phyloP scores from a whole-genome alignment of 2,329 filamentous ascomycete genomes.

The Penicillium sp. region DNA sequence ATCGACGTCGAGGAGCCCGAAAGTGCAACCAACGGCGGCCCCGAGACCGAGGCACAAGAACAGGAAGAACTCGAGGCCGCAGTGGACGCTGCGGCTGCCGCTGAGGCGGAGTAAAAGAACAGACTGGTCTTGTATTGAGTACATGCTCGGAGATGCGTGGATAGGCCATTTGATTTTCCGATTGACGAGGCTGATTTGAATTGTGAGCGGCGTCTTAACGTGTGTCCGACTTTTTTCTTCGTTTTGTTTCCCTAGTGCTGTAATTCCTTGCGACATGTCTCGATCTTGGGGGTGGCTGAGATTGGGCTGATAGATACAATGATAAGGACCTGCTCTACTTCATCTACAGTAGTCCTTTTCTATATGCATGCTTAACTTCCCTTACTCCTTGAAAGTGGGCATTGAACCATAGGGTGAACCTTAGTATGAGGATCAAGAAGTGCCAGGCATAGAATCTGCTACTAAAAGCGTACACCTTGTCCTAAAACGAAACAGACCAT shows the following conservation, averaged over 20 bases:
- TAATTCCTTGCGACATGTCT: constrained; percentile 18
- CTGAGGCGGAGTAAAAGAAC: constrained; percentile 18
- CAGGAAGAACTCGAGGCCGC: constrained; percentile 11
- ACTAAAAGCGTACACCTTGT: no score
- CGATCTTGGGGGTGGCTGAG: constrained; percentile 11
- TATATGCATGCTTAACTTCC: no score
- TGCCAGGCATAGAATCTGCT: no score
- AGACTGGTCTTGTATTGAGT: constrained; percentile 16
- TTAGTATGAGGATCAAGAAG: no score
- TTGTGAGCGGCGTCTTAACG: constrained; percentile 28
- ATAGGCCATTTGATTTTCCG: constrained; percentile 23
- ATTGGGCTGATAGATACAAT: constrained; percentile 20
- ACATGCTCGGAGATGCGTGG: constrained; percentile 15
- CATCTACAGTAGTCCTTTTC: no score
- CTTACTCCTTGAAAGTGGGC: not conserved
- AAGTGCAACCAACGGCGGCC: constrained; percentile 31
- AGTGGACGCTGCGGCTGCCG: constrained; percentile 11
- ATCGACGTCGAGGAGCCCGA: constrained; percentile 37
- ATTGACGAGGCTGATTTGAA: constrained; percentile 17
- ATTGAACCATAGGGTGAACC: no score
- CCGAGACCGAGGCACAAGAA: constrained; percentile 26
- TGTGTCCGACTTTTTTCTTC: constrained; percentile 18
- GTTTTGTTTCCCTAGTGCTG: constrained; percentile 13
- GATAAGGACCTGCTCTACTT: constrained; percentile 10
- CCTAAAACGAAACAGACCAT: no score